Evolutionary conservation across 208 protist species (phyloP).

Genomic region (Leishmania arabica): DNA sequence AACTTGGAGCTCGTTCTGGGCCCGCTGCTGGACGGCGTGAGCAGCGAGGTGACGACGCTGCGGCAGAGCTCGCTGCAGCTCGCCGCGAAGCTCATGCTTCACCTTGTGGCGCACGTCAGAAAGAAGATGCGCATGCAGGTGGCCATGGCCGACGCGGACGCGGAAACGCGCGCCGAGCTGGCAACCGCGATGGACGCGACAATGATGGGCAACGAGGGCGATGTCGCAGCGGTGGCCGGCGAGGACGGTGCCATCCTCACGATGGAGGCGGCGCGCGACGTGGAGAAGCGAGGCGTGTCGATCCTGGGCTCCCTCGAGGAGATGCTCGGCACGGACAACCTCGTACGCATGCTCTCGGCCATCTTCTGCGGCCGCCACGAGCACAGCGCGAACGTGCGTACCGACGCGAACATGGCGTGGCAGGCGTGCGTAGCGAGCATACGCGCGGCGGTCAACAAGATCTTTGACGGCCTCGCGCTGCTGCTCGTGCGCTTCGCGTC

Average conservation of each 20-base stretch:
- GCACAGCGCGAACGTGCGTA: conserved; percentile 75
- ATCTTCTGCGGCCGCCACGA: conserved; percentile 89
- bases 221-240: background rate
- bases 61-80: conserved; percentile 92
- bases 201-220: conserved; percentile 5
- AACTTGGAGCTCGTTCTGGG: conserved; percentile 84
- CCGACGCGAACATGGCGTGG: conserved; percentile 85
- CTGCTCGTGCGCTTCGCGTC: conserved; percentile 78
- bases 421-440: conserved; percentile 90
- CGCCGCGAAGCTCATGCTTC: conserved; percentile 86
- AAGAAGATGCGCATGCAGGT: conserved; percentile 88
- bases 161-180: conserved; percentile 31
- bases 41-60: conserved; percentile 82
- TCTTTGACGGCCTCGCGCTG: conserved; percentile 76
- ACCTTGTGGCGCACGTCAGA: conserved; percentile 84
- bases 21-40: conserved; percentile 78
- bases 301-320: conserved; percentile 84
- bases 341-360: conserved; percentile 77
- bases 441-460: conserved; percentile 84
- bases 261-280: conserved; percentile 83
- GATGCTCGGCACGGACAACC: conserved; percentile 70
- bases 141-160: conserved; percentile 42
- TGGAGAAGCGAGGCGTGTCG: conserved; percentile 87
- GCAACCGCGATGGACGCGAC: conserved; percentile 17
- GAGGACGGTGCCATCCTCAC: conserved; percentile 45